Evolutionary conservation across 139 green algal genomes (phyloP).

Genomic region (Tetraselmis chui): DNA sequence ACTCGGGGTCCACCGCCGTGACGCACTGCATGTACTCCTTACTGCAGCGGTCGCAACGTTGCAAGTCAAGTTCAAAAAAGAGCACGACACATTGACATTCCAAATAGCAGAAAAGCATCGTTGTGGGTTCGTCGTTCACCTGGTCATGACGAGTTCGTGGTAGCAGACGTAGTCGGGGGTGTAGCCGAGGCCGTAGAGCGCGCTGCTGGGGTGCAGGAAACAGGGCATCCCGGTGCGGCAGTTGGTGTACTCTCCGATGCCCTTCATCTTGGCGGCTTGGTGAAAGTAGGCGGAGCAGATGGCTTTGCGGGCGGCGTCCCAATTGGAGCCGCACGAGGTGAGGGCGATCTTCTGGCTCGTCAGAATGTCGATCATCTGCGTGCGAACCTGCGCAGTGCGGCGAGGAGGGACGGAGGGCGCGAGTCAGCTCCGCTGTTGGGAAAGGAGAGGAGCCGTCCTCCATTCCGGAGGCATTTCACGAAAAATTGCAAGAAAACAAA

Average conservation of each 20-base stretch:
- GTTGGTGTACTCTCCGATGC: conserved; percentile 90
- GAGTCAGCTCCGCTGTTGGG: too few relatives aligned
- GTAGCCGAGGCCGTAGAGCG: conserved; percentile 92
- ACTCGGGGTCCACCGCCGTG: conserved; percentile 93
- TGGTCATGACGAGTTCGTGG: conserved; percentile 82
- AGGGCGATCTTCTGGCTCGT: conserved; percentile 77
- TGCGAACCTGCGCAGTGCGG: conserved; percentile 60
- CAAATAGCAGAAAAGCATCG: too few relatives aligned
- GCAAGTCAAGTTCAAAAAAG: too few relatives aligned
- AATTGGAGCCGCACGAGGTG: conserved; percentile 65
- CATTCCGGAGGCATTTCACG: too few relatives aligned
- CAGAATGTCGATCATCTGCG: conserved; percentile 94
- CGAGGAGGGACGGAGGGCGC: too few relatives aligned
- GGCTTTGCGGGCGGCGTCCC: conserved; percentile 91
- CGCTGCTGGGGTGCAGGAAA: conserved; percentile 82
- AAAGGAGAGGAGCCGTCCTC: too few relatives aligned
- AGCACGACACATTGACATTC: too few relatives aligned
- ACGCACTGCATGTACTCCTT: conserved; percentile 99
- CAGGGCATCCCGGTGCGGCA: conserved; percentile 76
- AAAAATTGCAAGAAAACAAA: too few relatives aligned
- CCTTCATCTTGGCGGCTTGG: conserved; percentile 92
- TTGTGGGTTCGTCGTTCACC: neutral
- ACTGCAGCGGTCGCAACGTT: conserved; percentile 42
- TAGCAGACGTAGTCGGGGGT: conserved; percentile 97
- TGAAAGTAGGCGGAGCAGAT: conserved; percentile 97